These are phyloP conservation scores for Fusarium citri DNA, from an alignment of 2,329 filamentous ascomycete species.

Conservation along the genomic window DNA sequence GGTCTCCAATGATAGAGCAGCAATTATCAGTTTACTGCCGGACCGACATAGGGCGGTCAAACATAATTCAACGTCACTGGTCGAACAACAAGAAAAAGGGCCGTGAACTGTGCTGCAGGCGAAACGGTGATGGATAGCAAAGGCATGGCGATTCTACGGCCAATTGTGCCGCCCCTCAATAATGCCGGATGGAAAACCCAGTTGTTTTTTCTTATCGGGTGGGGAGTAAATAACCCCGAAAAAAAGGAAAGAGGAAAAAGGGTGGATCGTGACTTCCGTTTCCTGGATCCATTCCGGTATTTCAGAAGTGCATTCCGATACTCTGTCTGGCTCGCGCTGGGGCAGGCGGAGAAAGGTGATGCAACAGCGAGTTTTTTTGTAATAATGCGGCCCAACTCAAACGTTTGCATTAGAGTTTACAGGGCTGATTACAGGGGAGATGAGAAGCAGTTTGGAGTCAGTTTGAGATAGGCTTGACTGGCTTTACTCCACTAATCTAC, in stretches of 20 bases:
- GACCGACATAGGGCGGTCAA: slow-evolving; percentile 23
- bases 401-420: slow-evolving; percentile 29
- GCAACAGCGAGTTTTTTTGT: slow-evolving; percentile 23
- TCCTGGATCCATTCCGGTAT: slow-evolving; percentile 16
- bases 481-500: background rate
- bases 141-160: background rate
- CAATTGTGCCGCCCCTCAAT: too few relatives aligned
- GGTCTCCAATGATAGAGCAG: slow-evolving; percentile 16
- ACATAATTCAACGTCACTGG: background rate
- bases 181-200: slow-evolving; percentile 17
- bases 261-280: slow-evolving; percentile 10
- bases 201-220: slow-evolving; percentile 26
- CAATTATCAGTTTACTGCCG: slow-evolving; percentile 3
- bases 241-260: background rate
- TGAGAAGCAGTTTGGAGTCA: background rate
- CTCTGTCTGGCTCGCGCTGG: slow-evolving; percentile 16
- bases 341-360: slow-evolving; percentile 28
- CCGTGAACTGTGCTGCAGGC: slow-evolving; percentile 6
- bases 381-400: slow-evolving; percentile 32
- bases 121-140: slow-evolving; percentile 7
- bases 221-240: background rate
- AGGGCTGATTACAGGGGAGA: slow-evolving; percentile 25
- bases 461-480: slow-evolving; percentile 16
- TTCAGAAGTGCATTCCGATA: background rate
- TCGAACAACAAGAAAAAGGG: slow-evolving; percentile 10